Percentiles rank a stretch among this genome's conserved stretches.
phyloP scores from a whole-genome alignment of 73 alveolate species.

The Symbiodinium pilosum region DNA sequence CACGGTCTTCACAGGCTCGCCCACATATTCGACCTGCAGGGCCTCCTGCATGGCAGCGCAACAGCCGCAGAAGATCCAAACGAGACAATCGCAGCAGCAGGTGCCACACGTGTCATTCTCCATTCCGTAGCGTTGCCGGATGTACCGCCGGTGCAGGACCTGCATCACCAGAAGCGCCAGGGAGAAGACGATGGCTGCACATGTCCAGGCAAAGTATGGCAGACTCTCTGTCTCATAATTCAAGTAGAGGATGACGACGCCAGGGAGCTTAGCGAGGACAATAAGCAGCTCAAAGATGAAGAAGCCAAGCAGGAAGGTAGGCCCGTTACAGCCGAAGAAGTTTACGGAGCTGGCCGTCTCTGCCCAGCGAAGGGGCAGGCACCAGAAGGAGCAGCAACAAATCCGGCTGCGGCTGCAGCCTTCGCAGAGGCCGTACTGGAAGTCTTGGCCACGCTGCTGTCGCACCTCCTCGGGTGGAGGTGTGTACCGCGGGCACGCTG shows the following conservation, averaged over 20 bases:
- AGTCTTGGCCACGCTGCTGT: neutral
- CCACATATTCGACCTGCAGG: conserved; percentile 37
- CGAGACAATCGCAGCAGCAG: neutral
- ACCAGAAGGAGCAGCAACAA: conserved; percentile 28
- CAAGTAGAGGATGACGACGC: neutral
- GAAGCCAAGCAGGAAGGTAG: neutral
- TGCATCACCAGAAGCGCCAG: neutral
- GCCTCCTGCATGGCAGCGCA: conserved; percentile 59
- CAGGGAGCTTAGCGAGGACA: neutral
- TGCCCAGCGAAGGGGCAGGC: conserved; percentile 15
- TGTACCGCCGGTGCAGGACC: conserved; percentile 1
- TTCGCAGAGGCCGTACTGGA: conserved; percentile 18
- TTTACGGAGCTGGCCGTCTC: conserved; percentile 34
- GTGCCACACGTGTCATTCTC: conserved; percentile 18
- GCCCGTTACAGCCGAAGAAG: neutral
- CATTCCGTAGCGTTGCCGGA: conserved; percentile 16
- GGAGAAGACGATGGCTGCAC: neutral
- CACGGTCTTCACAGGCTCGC: conserved; percentile 37
- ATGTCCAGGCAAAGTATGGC: neutral
- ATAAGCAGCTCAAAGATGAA: neutral
- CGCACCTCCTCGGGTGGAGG: conserved; percentile 1
- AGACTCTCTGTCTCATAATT: neutral
- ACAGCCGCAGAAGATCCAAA: neutral
- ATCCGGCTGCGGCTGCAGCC: conserved; percentile 17
- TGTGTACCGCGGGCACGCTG: neutral